Percentiles rank a stretch among this genome's conserved stretches.
phyloP scores from a whole-genome alignment of 2,329 filamentous ascomycete species.

The Aspergillus quadricinctus region DNA sequence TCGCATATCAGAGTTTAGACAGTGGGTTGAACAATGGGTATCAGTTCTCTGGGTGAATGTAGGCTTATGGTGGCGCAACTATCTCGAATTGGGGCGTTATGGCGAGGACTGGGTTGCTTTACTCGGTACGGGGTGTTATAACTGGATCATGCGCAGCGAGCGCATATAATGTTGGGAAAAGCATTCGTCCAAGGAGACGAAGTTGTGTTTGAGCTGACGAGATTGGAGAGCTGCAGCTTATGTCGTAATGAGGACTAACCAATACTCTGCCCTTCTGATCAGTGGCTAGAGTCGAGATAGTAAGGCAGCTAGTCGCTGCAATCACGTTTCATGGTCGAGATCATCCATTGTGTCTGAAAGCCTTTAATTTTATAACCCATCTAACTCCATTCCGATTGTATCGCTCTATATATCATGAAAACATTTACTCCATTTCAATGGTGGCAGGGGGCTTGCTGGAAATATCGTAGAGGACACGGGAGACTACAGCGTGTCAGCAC shows the following conservation, averaged over 20 bases:
- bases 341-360: not conserved
- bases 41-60: not conserved
- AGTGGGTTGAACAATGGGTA: not conserved
- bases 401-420: not conserved
- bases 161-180: not conserved
- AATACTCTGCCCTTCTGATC: not conserved
- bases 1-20: not conserved
- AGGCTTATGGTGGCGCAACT: not conserved
- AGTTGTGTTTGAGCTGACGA: not conserved
- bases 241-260: no score
- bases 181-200: not conserved
- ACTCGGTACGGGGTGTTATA: not conserved
- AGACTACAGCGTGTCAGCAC: conserved; percentile 8
- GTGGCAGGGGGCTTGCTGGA: conserved; percentile 67
- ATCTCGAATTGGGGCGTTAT: not conserved
- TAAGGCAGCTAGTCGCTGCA: not conserved
- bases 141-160: not conserved
- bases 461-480: conserved; percentile 34
- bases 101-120: not conserved
- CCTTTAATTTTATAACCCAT: not conserved
- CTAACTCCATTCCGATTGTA: not conserved
- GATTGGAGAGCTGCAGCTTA: not conserved
- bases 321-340: not conserved
- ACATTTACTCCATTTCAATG: conserved; percentile 66
- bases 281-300: not conserved